A percentile compares a stretch with the other conserved stretches of the same genome.
Conservation (phyloP, 1,139 yeast species). For the Magnusiomyces suaveolens region DNA sequence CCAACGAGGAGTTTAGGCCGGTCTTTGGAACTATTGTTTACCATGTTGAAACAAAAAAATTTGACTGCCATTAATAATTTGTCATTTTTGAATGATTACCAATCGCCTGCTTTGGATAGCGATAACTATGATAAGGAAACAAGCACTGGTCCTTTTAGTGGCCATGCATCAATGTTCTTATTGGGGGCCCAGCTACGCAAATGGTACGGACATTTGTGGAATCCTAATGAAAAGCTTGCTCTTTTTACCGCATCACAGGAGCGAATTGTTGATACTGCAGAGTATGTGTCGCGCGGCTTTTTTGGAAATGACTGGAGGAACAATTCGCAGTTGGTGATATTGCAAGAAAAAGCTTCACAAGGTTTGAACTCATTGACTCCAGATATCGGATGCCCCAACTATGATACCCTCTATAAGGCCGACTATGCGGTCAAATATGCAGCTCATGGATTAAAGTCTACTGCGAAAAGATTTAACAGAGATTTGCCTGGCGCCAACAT, state of each 20-base stretch:
- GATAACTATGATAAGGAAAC: slow-evolving; percentile 26
- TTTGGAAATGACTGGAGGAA: slow-evolving; percentile 27
- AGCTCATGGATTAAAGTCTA: slow-evolving; percentile 28
- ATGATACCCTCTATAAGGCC: slow-evolving; percentile 22
- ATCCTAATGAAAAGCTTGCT: slow-evolving; percentile 29
- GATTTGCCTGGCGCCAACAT: slow-evolving; percentile 39
- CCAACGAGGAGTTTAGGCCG: slow-evolving; percentile 32
- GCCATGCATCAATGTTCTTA: slow-evolving; percentile 26
- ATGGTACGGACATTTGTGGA: slow-evolving; percentile 34
- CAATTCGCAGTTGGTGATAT: slow-evolving; percentile 30
- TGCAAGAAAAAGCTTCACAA: slow-evolving; percentile 31
- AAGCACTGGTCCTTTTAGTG: slow-evolving; percentile 31
- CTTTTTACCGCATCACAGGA: slow-evolving; percentile 35
- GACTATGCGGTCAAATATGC: slow-evolving; percentile 5
- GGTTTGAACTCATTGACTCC: slow-evolving; percentile 40
- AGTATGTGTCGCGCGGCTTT: slow-evolving; percentile 37
- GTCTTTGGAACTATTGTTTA: slow-evolving; percentile 1
- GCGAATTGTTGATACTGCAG: slow-evolving; percentile 35
- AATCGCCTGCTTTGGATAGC: slow-evolving; percentile 27
- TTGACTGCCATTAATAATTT: slow-evolving; percentile 27
- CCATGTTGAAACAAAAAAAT: slow-evolving; percentile 15
- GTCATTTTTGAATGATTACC: slow-evolving; percentile 34
- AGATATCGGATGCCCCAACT: slow-evolving; percentile 13
- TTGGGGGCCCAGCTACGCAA: slow-evolving; percentile 31
- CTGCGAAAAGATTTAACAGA: slow-evolving; percentile 29